Evolutionary conservation across 1,284 basidiomycete species (phyloP).

Genomic region (Microbotryomycetes sp.): DNA sequence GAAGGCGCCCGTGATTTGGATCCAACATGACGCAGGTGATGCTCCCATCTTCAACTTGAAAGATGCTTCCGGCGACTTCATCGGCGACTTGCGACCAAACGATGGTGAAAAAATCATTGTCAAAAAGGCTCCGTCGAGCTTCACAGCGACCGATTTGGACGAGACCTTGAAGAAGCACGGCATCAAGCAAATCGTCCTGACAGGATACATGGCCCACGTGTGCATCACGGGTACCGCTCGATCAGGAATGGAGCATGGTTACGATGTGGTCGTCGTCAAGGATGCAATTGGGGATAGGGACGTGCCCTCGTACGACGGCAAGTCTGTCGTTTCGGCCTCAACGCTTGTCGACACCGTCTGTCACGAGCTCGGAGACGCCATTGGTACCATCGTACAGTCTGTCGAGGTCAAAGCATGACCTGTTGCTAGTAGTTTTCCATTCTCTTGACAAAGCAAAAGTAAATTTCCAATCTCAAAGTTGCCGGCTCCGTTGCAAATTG

Average conservation of each 20-base stretch:
- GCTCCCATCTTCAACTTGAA: constrained; percentile 13
- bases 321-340: constrained; percentile 1
- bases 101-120: constrained; percentile 13
- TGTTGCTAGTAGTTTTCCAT: no score
- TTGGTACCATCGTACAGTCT: neutral
- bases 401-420: neutral
- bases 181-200: constrained; percentile 11
- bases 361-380: constrained; percentile 10
- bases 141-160: constrained; percentile 13
- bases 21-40: constrained; percentile 13
- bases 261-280: constrained; percentile 12
- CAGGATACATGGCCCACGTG: constrained; percentile 10
- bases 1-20: constrained; percentile 16
- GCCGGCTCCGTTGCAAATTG: no score
- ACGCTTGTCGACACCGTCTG: neutral
- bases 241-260: constrained; percentile 9
- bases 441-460: no score
- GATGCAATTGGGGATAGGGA: constrained; percentile 17
- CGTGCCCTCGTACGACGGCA: constrained; percentile 13
- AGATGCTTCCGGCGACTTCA: constrained; percentile 5
- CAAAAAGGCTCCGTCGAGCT: constrained; percentile 15
- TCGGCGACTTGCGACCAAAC: constrained; percentile 9
- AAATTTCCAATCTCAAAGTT: no score
- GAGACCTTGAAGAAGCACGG: constrained; percentile 1
- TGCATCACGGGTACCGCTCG: constrained; percentile 19